Evolutionary conservation across 2,329 filamentous ascomycete species (phyloP).

Genomic region (Thyridium curvatum): DNA sequence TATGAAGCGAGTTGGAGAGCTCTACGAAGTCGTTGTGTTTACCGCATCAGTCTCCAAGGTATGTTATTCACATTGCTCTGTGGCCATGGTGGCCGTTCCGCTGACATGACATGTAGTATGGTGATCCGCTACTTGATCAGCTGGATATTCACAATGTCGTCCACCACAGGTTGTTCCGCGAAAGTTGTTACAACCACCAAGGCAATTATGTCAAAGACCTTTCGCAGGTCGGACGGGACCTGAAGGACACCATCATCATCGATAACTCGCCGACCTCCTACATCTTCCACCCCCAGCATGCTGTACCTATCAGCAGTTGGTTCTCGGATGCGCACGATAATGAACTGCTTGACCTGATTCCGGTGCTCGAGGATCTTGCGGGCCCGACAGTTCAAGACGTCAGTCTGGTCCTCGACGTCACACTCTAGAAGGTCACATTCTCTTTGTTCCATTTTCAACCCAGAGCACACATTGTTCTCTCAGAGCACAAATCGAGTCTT

Average conservation of each 20-base stretch:
- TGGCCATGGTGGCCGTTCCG: not conserved
- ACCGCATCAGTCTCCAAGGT: conserved; percentile 98
- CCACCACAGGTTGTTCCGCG: conserved; percentile 91
- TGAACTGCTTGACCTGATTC: conserved; percentile 93
- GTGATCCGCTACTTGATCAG: conserved; percentile 91
- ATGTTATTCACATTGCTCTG: conserved; percentile 20
- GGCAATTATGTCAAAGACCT: conserved; percentile 99
- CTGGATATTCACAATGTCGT: conserved; percentile 96
- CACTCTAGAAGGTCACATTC: conserved; percentile 38
- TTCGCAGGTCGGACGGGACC: conserved; percentile 90
- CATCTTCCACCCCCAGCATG: conserved; percentile 98
- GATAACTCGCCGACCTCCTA: conserved; percentile 99
- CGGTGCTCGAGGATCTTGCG: conserved; percentile 94
- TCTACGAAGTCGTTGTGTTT: conserved; percentile 98
- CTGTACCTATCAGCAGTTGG: conserved; percentile 99
- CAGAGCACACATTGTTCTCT: not conserved
- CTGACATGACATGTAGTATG: conserved; percentile 56
- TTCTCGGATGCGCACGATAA: conserved; percentile 99
- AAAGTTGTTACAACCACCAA: conserved; percentile 99
- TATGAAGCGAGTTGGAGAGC: conserved; percentile 95
- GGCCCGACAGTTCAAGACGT: conserved; percentile 86
- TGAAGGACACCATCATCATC: conserved; percentile 98
- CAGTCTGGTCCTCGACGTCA: conserved; percentile 93
- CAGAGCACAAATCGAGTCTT: too few species aligned
- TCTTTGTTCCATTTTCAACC: conserved; percentile 1